phyloP scores from a whole-genome alignment of 768 basidiomycete genomes.

The Auricularia auricula-judae region DNA sequence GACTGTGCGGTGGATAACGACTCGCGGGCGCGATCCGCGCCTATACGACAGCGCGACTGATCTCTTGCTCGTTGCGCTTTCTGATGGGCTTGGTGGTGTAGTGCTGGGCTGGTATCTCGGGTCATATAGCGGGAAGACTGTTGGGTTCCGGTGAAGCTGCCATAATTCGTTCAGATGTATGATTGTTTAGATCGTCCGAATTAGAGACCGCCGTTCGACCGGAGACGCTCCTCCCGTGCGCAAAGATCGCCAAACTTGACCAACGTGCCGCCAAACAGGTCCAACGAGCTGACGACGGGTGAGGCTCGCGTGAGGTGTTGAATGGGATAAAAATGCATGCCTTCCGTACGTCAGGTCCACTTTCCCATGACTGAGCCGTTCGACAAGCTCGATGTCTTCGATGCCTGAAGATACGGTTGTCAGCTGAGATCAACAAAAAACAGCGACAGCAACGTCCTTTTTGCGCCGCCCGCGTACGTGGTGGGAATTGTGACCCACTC shows the following conservation, averaged over 20 bases:
- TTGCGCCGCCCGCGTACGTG: conserved; percentile 96
- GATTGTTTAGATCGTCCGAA: no score
- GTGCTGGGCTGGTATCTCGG: no score
- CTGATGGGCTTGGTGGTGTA: no score
- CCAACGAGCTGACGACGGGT: conserved; percentile 34
- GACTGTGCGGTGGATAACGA: no score
- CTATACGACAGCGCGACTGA: no score
- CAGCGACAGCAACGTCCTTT: conserved; percentile 36
- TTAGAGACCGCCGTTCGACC: no score
- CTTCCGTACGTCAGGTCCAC: conserved; percentile 86
- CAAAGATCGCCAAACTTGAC: conserved; percentile 51
- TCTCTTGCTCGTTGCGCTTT: no score
- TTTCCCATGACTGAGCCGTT: conserved; percentile 65
- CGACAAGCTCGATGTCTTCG: conserved; percentile 69
- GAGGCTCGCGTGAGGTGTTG: no score
- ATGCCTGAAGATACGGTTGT: conserved; percentile 38
- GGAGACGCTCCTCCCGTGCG: neutral
- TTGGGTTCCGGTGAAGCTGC: no score
- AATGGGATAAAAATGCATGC: conserved; percentile 20
- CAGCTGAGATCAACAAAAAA: neutral
- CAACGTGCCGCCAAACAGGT: conserved; percentile 59
- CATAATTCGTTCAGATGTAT: no score
- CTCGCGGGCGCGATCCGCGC: no score
- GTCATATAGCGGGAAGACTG: no score
- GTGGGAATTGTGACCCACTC: conserved; percentile 87